These are phyloP conservation scores for Salix dunnii DNA, from an alignment of 345 rosid genomes.

Conservation along the genomic window DNA sequence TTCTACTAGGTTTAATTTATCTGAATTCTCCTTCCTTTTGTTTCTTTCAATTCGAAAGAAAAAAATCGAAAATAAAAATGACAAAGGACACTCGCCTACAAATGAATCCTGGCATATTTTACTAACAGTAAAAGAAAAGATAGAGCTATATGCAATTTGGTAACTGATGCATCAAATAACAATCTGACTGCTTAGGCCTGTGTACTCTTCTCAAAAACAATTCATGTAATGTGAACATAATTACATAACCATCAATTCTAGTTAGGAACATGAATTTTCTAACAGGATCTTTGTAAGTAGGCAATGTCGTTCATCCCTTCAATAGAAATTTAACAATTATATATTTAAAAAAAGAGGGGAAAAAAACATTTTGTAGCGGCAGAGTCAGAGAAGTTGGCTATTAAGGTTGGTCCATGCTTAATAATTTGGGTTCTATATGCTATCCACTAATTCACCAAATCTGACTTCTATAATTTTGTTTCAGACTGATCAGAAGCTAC, in stretches of 20 bases:
- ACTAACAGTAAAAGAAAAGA: background rate
- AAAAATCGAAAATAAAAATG: background rate
- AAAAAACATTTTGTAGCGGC: background rate
- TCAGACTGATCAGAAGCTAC: constrained; percentile 99
- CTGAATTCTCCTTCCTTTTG: background rate
- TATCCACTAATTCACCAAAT: background rate
- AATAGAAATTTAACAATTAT: background rate
- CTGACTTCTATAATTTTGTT: background rate
- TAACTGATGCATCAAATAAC: background rate
- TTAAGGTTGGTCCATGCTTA: background rate
- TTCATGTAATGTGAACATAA: background rate
- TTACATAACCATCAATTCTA: background rate
- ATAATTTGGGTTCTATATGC: background rate
- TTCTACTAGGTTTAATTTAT: background rate
- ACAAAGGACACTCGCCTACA: background rate
- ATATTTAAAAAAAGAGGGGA: background rate
- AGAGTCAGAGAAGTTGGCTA: background rate
- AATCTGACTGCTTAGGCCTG: background rate
- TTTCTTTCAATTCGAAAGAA: background rate
- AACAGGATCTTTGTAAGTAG: background rate
- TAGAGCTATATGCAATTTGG: background rate
- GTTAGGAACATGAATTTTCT: background rate
- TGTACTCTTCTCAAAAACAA: background rate
- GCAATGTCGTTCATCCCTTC: background rate
- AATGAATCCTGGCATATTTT: background rate